Percentiles rank a stretch among this genome's conserved stretches.
Evolutionary conservation across 495 filamentous ascomycete genomes (phyloP).

Genomic region (Baudoinia panamericana): DNA sequence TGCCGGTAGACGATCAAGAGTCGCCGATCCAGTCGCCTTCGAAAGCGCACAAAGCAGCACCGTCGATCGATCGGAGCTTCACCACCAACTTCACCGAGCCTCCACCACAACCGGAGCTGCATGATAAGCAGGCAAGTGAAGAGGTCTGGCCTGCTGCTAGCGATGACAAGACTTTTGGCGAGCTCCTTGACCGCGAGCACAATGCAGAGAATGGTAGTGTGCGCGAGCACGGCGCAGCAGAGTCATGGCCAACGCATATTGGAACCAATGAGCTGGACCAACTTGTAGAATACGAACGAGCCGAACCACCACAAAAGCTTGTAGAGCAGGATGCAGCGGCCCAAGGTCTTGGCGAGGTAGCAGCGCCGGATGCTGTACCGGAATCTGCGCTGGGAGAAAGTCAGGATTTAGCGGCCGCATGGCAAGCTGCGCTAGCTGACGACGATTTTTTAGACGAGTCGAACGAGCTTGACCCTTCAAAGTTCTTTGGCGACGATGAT

Average conservation of each 20-base stretch:
- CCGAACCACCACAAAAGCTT: no score
- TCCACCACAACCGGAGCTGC: neutral
- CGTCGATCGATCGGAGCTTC: slow-evolving; percentile 15
- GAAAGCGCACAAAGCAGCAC: slow-evolving; percentile 3
- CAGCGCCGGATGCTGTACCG: neutral
- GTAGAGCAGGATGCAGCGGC: no score
- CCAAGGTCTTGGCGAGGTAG: no score
- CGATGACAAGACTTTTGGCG: slow-evolving; percentile 20
- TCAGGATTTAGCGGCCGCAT: slow-evolving; percentile 64
- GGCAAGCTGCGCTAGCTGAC: slow-evolving; percentile 67
- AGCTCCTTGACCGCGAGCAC: slow-evolving; percentile 11
- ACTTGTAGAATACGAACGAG: no score
- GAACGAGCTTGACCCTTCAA: slow-evolving; percentile 40
- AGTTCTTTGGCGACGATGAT: slow-evolving; percentile 56
- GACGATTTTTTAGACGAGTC: slow-evolving; percentile 66
- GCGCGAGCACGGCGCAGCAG: no score
- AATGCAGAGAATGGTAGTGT: no score
- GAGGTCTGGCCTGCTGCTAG: slow-evolving; percentile 3
- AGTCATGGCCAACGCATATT: no score
- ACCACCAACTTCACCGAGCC: slow-evolving; percentile 17
- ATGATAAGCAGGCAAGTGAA: neutral
- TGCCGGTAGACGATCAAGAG: neutral
- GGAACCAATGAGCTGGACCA: no score
- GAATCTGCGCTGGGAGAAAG: slow-evolving; percentile 25
- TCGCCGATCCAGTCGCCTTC: neutral